These are phyloP conservation scores for Nemania serpens DNA, from an alignment of 2,329 filamentous ascomycete genomes.

Conservation along the genomic window DNA sequence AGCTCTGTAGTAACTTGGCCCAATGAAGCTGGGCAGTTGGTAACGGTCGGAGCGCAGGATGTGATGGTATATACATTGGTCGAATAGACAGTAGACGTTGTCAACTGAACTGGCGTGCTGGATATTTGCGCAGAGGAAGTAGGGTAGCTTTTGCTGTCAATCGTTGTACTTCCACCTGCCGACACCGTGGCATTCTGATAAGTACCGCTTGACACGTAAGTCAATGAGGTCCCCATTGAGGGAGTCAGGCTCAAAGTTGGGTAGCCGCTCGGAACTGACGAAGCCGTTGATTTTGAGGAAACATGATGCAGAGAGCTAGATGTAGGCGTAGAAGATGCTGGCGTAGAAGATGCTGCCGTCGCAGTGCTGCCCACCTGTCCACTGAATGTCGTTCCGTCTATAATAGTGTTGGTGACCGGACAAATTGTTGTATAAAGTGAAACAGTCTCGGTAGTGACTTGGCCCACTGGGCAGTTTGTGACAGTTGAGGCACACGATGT, in stretches of 20 bases:
- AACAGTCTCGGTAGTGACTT: constrained; percentile 39
- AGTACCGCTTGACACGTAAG: constrained; percentile 28
- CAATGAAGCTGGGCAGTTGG: constrained; percentile 32
- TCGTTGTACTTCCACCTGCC: constrained; percentile 6
- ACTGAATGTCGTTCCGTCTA: constrained; percentile 37
- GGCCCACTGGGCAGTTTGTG: constrained; percentile 38
- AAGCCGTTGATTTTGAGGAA: neutral
- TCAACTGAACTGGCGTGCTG: constrained; percentile 25
- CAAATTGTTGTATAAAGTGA: constrained; percentile 41
- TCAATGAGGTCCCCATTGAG: constrained; percentile 26
- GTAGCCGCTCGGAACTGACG: neutral
- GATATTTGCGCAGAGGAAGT: constrained; percentile 21
- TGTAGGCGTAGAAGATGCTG: too few relatives aligned
- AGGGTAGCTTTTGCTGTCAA: constrained; percentile 4
- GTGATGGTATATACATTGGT: constrained; percentile 38
- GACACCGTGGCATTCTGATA: constrained; percentile 27
- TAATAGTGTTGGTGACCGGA: constrained; percentile 39
- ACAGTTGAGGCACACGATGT: constrained; percentile 37
- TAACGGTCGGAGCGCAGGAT: constrained; percentile 30
- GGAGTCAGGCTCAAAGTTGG: constrained; percentile 3
- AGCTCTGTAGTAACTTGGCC: constrained; percentile 35
- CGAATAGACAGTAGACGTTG: constrained; percentile 39
- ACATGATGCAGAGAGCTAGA: constrained; percentile 3
- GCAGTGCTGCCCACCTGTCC: constrained; percentile 22
- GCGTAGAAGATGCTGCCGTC: constrained; percentile 5